Evolutionary conservation across 2,329 filamentous ascomycete species (phyloP), one percentile per base, ranked within the genome.

Genomic region (Xylaria sp.): DNA sequence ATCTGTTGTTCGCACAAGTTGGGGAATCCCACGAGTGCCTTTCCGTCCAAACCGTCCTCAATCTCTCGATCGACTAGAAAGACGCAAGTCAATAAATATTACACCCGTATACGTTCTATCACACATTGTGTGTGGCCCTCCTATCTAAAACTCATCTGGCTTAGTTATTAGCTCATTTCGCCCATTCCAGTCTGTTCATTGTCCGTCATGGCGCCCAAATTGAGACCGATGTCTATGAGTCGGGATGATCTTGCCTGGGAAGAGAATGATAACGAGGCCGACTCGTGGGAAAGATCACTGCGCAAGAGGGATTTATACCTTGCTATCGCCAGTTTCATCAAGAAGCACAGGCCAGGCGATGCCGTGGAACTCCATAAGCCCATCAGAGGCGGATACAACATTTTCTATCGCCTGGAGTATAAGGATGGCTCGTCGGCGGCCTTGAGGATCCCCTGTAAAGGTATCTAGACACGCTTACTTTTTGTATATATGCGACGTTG

Each of bases 351-450:
- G 55, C 61, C 72, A 36, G 75, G 74, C 0, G 42, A 77, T 3
- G 60, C 68, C 7, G 62, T 66, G 19, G 42, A 69, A 59, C 69
- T 79, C 64, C 75, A 79, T 54, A 32, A 21, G 1, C 65, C 68
- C 45, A 71, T 76, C 21, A 76, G 64, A 62, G 78, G 78, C 3
- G 77, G 75, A 2, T 79, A 77, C 47, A 79, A 79, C 53, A 51
- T 76, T 9, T 53, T 77, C 50, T 79, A 75, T 59, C 77, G 76
- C 12, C 69, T 79, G 4, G 74, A 79, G 55, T 80, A 77, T 54
- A 69, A 75, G 39, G 77, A 79, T 65, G 76, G 75, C 56, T 74
- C 76, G 24, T 80, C 78, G 4, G 71, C 55, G 34, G 71, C 70
- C 21, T 75, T 79, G 74, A 76, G 76, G 36, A 67, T 79, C 27